phyloP scores from a whole-genome alignment of 1,284 basidiomycete species.

The Apiotrichum domesticum region DNA sequence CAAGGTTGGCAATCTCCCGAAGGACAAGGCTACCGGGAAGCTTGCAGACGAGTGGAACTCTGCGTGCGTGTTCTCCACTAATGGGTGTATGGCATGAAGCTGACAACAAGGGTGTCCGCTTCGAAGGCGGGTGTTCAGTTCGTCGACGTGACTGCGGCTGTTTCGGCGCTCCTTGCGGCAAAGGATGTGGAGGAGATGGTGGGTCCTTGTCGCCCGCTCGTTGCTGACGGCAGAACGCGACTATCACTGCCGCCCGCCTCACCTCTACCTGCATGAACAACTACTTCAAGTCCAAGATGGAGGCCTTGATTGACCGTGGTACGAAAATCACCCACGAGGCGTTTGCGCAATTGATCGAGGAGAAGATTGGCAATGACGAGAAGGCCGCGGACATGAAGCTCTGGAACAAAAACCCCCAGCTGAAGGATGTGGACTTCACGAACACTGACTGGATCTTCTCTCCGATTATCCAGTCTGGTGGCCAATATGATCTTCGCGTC shows the following conservation, averaged over 20 bases:
- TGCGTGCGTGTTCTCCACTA: slow-evolving; percentile 32
- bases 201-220: slow-evolving; percentile 34
- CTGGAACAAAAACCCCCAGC: slow-evolving; percentile 67
- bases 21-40: slow-evolving; percentile 45
- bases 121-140: slow-evolving; percentile 54
- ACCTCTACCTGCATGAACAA: slow-evolving; percentile 79
- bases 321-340: slow-evolving; percentile 83
- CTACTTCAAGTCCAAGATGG: slow-evolving; percentile 82
- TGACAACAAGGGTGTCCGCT: slow-evolving; percentile 16
- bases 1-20: slow-evolving; percentile 43
- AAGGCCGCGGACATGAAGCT: slow-evolving; percentile 83
- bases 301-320: slow-evolving; percentile 84
- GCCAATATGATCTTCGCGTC: slow-evolving; percentile 82
- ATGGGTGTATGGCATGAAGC: too few relatives aligned
- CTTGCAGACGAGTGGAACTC: slow-evolving; percentile 51
- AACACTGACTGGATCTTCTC: slow-evolving; percentile 89
- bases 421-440: slow-evolving; percentile 76
- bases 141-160: slow-evolving; percentile 67
- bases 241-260: slow-evolving; percentile 66
- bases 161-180: slow-evolving; percentile 72
- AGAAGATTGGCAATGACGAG: slow-evolving; percentile 76
- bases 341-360: slow-evolving; percentile 63
- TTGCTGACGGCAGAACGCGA: slow-evolving; percentile 59
- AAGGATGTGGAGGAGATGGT: slow-evolving; percentile 91
- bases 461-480: slow-evolving; percentile 91